phyloP scores from a whole-genome alignment of 2,329 filamentous ascomycete genomes.

The Tricladium varicosporioides region DNA sequence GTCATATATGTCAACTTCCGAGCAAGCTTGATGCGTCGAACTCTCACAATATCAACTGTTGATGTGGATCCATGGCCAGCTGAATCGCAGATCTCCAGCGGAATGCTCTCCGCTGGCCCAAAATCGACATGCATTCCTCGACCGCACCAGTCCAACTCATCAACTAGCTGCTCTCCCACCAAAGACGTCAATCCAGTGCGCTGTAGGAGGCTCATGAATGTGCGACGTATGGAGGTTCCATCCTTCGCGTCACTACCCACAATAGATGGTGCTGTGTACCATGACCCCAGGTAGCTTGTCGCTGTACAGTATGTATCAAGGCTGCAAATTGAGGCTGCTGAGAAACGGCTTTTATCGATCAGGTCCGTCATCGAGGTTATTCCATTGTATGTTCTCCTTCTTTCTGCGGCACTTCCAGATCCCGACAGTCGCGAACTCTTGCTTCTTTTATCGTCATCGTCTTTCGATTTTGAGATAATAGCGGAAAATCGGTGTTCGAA shows the following conservation, averaged over 20 bases:
- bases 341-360: not conserved
- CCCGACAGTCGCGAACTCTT: not conserved
- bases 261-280: not conserved
- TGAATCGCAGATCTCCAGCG: not conserved
- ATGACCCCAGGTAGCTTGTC: not conserved
- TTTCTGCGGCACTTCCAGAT: not conserved
- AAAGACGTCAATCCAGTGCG: not conserved
- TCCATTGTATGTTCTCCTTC: conserved; percentile 1
- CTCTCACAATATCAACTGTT: not conserved
- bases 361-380: not conserved
- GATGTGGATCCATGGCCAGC: conserved; percentile 1
- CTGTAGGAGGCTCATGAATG: not conserved
- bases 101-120: not conserved
- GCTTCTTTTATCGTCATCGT: too few relatives aligned
- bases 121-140: conserved; percentile 1
- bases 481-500: too few relatives aligned
- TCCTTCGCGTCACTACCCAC: not conserved
- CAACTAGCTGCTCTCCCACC: not conserved
- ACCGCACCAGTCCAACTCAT: not conserved
- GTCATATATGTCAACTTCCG: not conserved
- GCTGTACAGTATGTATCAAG: not conserved
- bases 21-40: not conserved
- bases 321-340: not conserved
- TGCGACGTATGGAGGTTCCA: not conserved
- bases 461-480: too few relatives aligned